Base-by-base conservation (phyloP, 352 stramenopile genomes). In the Peronospora farinosa region DNA sequence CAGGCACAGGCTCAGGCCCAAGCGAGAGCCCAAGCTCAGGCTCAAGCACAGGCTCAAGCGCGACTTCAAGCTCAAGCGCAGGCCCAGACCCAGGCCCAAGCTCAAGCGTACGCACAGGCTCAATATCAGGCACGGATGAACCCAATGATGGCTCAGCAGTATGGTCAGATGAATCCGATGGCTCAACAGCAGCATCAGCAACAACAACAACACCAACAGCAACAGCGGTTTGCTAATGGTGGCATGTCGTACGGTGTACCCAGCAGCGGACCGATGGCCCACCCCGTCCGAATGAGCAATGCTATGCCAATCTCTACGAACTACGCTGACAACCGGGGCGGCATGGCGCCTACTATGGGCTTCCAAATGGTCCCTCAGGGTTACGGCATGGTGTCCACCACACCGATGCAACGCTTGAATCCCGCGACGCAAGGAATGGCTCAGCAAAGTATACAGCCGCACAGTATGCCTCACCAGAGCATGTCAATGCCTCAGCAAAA, bases 71-170 rank as follows among this genome's bases (percentile, higher is more conserved):
- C 41, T 11, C 50, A 62, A 21, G 62, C 50, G 1, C 19, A 21
- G 19, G 19, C n/a, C n/a, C 19, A 23, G 21, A 4, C 21, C 21
- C 65, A 73, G 38, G 59, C 59, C 15, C 54, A 54, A n/a, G 60
- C 41, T 11, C 50, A 62, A 16, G 62, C 50, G 1, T 25, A 84
- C 31, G 67, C 67, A 2, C 65, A 73, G 44, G 71, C 69, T n/a
- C 73, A 84, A 53, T 84, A 82, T 49, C 74, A 85, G 47, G 74
- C 72, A n/a, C 74, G 69, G 9, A 68, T 87, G 49, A 78, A 72
- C 44, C 65, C 67, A 5, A 78, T 84, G 64, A 70, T 69, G 17
- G 58, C 55, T 16, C 31, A 68, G 30, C 60, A 69, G 38, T 63
- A 77, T 49, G 50, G 44, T 45, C 69, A 74, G 38, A 73, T 71